Evolutionary conservation across 331 rosid species (phyloP).

Genomic region (Pyracantha coccinea): DNA sequence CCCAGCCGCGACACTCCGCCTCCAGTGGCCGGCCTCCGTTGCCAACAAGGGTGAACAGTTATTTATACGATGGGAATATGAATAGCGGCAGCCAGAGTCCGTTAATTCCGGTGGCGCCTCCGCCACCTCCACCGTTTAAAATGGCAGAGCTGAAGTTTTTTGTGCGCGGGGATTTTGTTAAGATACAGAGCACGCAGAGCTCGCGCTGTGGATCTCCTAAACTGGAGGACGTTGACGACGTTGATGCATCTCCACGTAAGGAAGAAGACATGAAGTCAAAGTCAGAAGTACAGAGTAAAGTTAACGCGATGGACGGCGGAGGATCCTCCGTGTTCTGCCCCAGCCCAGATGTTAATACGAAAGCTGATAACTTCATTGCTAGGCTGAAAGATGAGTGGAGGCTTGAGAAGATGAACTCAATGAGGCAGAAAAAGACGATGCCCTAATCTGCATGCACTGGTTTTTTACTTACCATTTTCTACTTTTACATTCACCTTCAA

Average conservation of each 20-base stretch:
- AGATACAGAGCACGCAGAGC: slow-evolving; percentile 49
- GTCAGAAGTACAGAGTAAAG: not conserved
- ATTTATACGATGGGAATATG: slow-evolving; percentile 7
- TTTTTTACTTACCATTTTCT: not conserved
- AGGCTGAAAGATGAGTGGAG: slow-evolving; percentile 57
- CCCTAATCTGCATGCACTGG: slow-evolving; percentile 6
- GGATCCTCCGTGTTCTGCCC: slow-evolving; percentile 49
- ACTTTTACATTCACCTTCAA: not conserved
- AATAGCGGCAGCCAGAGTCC: slow-evolving; percentile 44
- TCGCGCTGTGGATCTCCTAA: slow-evolving; percentile 63
- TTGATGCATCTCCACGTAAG: not conserved
- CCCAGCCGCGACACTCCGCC: not conserved
- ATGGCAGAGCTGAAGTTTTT: slow-evolving; percentile 37
- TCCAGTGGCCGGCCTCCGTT: slow-evolving; percentile 45
- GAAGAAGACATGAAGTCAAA: not conserved
- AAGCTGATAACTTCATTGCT: slow-evolving; percentile 81
- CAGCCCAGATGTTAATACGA: slow-evolving; percentile 74
- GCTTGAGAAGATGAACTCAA: slow-evolving; percentile 66
- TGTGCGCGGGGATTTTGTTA: slow-evolving; percentile 44
- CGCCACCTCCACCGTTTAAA: slow-evolving; percentile 55
- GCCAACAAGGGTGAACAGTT: slow-evolving; percentile 26
- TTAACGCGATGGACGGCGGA: slow-evolving; percentile 15
- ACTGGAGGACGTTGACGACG: slow-evolving; percentile 20
- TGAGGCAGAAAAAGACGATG: slow-evolving; percentile 42
- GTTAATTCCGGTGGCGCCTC: slow-evolving; percentile 38